Evolutionary conservation across 441 rosid species (phyloP), one percentile per base, ranked within the genome.

Genomic region (Lepidium campestre): DNA sequence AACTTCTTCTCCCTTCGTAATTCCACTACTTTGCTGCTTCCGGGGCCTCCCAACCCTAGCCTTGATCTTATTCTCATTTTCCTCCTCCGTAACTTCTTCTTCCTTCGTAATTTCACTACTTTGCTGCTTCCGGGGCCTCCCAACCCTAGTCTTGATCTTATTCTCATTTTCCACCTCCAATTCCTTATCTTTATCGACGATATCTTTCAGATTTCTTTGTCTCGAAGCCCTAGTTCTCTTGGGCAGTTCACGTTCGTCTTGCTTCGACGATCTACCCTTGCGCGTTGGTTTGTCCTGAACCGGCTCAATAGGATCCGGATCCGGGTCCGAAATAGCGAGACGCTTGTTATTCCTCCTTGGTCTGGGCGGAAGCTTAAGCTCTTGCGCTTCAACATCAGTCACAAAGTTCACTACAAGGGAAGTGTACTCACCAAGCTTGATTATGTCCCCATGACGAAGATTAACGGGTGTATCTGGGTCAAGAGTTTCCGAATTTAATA

Each of bases 401-500:
- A 13, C 50, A 10, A 81, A 45, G 27, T 70, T 75, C 55, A 87
- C 84, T 23, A 54, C 29, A 45, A 89, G 75, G n/a, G 86, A 74
- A 14, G 88, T 81, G 55, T 3, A 36, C 77, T 80, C 90, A 32
- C 91, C 91, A 27, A 89, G 77, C 80, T 85, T 81, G 60, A 89
- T 15, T 20, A 20, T 63, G 59, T 89, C 90, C 34, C 89, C 83
- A 45, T 81, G 58, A 62, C 50, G 13, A 63, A 87, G 90, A 39
- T 70, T 76, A 6, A 70, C 47, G 5, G 83, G 75, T 0, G 61
- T 60, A 32, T 79, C 71, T 10, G 81, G 79, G 5, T 79, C 55
- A 59, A 85, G 39, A 25, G 25, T 8, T 7, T 62, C 55, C 45
- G 85, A 73, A 67, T 91, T 87, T 53, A 91, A 44, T 41, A 65